Base-by-base conservation (phyloP, 192 early-diverging fungal species). In the Umbelopsis vinacea region DNA sequence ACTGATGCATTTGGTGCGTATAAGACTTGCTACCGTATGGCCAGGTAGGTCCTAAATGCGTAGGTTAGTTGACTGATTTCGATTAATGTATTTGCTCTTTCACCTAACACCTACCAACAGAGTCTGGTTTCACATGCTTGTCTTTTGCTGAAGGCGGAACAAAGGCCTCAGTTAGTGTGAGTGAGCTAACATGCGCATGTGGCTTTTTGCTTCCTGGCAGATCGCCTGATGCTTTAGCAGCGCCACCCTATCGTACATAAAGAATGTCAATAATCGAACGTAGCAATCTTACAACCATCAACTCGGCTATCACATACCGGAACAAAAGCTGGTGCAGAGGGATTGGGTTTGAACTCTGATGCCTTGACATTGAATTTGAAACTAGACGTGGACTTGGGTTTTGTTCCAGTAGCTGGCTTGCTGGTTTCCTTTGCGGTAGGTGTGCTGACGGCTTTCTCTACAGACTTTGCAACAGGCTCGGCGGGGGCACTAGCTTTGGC, bases 331-430 rank as follows among this genome's bases (percentile, higher is more conserved):
- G 88, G 68, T 0, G 92, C 92, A 19, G 84, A 71, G 33, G 86
- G 88, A 60, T 89, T 94, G 26, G 92, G 92, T 74, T 92, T 94
- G 79, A 92, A 94, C 24, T 87, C 88, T 0, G 87, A 86, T 4
- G 91, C 92, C 74, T 92, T 92, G 55, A 85, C 76, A 73, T 92
- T 93, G 52, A 93, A 84, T 52, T 91, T 92, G 69, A 91, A 90
- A 11, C 9, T 46, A 0, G 67, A 48, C 6, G 47, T 23, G 24
- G 48, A 22, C 15, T 66, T 79, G 21, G 77, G 21, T 46, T 75
- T 79, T 7, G 68, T 57, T n/a, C 23, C 47, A 11, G 72, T 29
- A 8, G 73, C 43, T 48, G 73, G 46, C 2, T 68, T 23, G 11
- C 47, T 26, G 17, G 71, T 53, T 14, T 3, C 29, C 63, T 74